A percentile compares a stretch with the other conserved stretches of the same genome.
Conservation (phyloP, 176 grass and related monocot genomes). For the Lolium perenne region DNA sequence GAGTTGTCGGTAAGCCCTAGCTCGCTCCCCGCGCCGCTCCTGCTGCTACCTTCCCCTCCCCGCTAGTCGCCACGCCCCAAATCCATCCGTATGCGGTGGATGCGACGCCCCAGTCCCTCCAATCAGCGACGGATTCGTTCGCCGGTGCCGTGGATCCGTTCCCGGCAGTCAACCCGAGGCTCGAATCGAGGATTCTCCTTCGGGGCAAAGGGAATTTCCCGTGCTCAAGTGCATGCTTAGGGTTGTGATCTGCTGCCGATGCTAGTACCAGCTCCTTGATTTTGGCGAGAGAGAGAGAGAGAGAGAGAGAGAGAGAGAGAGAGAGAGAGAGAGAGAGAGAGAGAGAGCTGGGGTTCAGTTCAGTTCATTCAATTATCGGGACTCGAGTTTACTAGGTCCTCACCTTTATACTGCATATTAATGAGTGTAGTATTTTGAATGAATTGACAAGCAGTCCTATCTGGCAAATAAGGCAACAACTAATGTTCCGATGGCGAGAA, state of each 20-base stretch:
- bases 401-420: not conserved
- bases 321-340: too few species aligned
- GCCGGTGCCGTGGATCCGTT: not conserved
- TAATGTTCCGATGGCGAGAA: not conserved
- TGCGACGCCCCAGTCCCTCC: not conserved
- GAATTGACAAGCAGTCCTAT: not conserved
- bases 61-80: not conserved
- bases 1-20: slow-evolving; percentile 49
- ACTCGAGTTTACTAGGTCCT: too few species aligned
- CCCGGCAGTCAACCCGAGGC: not conserved
- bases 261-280: too few species aligned
- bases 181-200: not conserved
- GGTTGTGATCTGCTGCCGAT: too few species aligned
- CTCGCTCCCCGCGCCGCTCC: not conserved
- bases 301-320: too few species aligned
- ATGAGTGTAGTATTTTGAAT: not conserved
- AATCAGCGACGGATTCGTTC: not conserved
- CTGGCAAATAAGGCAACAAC: not conserved
- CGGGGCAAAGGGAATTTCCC: too few species aligned
- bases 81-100: not conserved
- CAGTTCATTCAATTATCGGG: not conserved
- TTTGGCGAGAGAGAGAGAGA: too few species aligned
- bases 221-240: too few species aligned
- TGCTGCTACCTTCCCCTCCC: not conserved
- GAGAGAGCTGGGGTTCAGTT: too few species aligned